Conservation (phyloP, 2,329 filamentous ascomycete genomes). For the Diaporthe citrichinensis region DNA sequence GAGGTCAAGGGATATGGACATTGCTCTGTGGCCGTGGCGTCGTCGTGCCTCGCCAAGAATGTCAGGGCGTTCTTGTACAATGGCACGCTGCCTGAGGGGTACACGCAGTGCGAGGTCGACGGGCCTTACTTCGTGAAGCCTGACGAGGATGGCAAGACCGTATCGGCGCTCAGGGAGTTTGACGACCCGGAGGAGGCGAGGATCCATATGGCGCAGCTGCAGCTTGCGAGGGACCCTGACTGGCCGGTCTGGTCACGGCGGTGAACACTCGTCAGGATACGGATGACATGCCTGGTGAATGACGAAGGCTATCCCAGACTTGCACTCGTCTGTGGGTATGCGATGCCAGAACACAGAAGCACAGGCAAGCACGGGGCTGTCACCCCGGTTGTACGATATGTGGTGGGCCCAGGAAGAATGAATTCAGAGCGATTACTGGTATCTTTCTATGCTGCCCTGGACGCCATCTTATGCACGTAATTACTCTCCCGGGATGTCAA, state of each 20-base stretch:
- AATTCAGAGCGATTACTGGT: slow-evolving; percentile 18
- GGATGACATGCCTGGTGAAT: too few relatives aligned
- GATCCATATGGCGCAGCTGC: slow-evolving; percentile 39
- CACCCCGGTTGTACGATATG: background rate
- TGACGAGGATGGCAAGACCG: slow-evolving; percentile 40
- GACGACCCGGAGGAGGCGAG: slow-evolving; percentile 34
- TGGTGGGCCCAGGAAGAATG: background rate
- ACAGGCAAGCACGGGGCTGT: background rate
- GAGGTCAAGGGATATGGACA: slow-evolving; percentile 60
- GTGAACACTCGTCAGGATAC: background rate
- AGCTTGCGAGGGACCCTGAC: slow-evolving; percentile 38
- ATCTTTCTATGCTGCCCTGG: slow-evolving; percentile 11
- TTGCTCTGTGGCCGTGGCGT: slow-evolving; percentile 55
- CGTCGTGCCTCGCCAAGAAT: slow-evolving; percentile 53
- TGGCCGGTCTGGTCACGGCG: slow-evolving; percentile 37
- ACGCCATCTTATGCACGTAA: background rate
- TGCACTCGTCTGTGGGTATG: background rate
- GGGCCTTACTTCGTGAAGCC: slow-evolving; percentile 55
- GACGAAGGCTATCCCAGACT: background rate
- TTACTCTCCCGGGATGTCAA: background rate
- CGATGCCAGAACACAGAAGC: background rate
- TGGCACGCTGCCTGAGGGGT: slow-evolving; percentile 53
- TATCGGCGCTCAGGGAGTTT: slow-evolving; percentile 31
- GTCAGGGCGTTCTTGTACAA: slow-evolving; percentile 55
- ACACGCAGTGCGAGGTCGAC: slow-evolving; percentile 56